phyloP scores from a whole-genome alignment of 768 basidiomycete species.

The Lepiota venenata region DNA sequence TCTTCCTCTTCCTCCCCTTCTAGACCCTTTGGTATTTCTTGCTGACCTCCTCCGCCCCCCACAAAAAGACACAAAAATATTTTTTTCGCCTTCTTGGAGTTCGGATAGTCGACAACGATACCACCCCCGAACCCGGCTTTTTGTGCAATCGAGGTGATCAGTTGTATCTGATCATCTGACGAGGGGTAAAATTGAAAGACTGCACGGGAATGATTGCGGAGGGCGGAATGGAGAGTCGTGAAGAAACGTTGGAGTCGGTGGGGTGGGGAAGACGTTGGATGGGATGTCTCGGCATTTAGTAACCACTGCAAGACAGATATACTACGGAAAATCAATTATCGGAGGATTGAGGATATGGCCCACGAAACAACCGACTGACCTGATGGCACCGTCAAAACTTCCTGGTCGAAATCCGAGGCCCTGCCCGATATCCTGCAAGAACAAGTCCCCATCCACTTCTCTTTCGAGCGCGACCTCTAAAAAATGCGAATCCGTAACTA shows the following conservation, averaged over 20 bases:
- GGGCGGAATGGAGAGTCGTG: constrained; percentile 84
- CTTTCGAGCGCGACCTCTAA: constrained; percentile 93
- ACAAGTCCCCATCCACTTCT: constrained; percentile 94
- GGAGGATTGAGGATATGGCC: not conserved
- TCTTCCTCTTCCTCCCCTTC: constrained; percentile 63
- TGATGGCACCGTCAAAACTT: constrained; percentile 97
- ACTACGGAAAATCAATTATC: constrained; percentile 38
- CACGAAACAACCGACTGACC: constrained; percentile 60
- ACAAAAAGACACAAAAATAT: constrained; percentile 93
- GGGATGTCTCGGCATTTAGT: constrained; percentile 92
- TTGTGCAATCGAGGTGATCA: constrained; percentile 91
- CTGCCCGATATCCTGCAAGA: constrained; percentile 97
- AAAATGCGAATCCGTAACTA: not conserved
- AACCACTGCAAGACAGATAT: constrained; percentile 99
- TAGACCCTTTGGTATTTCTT: constrained; percentile 73
- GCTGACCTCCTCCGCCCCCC: constrained; percentile 64
- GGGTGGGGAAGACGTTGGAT: constrained; percentile 84
- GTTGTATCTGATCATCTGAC: constrained; percentile 93
- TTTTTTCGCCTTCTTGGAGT: constrained; percentile 93
- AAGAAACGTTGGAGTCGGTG: constrained; percentile 87
- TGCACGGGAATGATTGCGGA: constrained; percentile 83
- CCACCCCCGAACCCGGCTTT: constrained; percentile 97
- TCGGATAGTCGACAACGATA: constrained; percentile 94
- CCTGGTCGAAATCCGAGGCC: constrained; percentile 97
- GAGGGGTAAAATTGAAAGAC: constrained; percentile 95